Conservation (phyloP, 192 early-diverging fungal species). For the Linnemannia zychae region DNA sequence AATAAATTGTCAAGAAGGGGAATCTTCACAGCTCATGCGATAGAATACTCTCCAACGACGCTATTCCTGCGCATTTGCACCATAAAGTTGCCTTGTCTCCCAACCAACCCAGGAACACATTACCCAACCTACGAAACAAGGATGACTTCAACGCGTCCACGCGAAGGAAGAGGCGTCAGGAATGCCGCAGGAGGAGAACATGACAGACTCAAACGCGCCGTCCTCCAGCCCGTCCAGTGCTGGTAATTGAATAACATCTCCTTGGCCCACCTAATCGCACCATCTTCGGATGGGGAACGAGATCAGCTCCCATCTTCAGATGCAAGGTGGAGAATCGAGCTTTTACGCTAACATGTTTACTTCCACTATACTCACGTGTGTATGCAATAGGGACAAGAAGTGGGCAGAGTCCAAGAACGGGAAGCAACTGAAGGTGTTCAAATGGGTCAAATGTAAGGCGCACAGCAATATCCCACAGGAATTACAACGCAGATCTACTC, state of each 20-base stretch:
- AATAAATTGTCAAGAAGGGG: not conserved
- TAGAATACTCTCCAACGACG: not conserved
- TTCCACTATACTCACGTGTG: not conserved
- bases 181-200: conserved; percentile 55
- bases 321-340: not conserved
- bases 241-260: conserved; percentile 35
- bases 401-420: conserved; percentile 56
- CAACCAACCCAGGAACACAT: not conserved
- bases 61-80: too few species aligned
- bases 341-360: not conserved
- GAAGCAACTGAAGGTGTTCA: conserved; percentile 56
- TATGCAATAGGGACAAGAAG: conserved; percentile 55
- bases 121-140: not conserved
- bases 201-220: conserved; percentile 58
- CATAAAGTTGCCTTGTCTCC: not conserved
- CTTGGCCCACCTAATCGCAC: not conserved
- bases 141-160: conserved; percentile 54
- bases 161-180: conserved; percentile 52
- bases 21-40: not conserved
- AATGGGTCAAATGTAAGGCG: conserved; percentile 60
- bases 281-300: not conserved
- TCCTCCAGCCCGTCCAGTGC: conserved; percentile 61
- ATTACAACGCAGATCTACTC: too few species aligned
- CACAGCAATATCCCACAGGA: not conserved
- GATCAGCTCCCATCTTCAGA: not conserved